phyloP scores from a whole-genome alignment of 2,329 filamentous ascomycete species.

The Septoria petroselini region DNA sequence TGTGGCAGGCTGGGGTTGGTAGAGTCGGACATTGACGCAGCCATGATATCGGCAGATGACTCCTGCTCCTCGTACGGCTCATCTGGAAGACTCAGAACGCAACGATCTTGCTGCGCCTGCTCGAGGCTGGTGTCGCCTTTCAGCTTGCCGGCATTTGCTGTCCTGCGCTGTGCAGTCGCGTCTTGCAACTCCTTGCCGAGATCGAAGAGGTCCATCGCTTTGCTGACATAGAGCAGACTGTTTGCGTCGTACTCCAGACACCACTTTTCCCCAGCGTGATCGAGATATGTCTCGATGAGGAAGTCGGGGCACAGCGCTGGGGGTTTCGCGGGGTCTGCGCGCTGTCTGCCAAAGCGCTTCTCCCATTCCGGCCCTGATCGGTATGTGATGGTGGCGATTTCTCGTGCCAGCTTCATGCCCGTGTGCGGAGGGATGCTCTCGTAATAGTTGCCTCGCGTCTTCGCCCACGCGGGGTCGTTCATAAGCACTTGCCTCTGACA shows the following conservation, averaged over 20 bases:
- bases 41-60: constrained; percentile 43
- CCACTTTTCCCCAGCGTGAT: constrained; percentile 98
- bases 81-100: constrained; percentile 78
- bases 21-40: constrained; percentile 17
- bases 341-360: constrained; percentile 80
- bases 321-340: constrained; percentile 80
- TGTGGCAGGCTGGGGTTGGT: constrained; percentile 24
- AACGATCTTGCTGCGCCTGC: constrained; percentile 49
- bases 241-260: constrained; percentile 96
- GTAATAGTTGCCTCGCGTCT: constrained; percentile 81
- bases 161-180: constrained; percentile 60
- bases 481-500: constrained; percentile 96
- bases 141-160: constrained; percentile 58
- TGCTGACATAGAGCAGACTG: constrained; percentile 91
- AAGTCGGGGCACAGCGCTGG: constrained; percentile 97
- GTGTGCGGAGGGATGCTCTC: constrained; percentile 82
- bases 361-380: constrained; percentile 97
- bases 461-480: constrained; percentile 92
- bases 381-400: constrained; percentile 98
- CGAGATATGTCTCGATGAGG: constrained; percentile 94
- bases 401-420: constrained; percentile 95
- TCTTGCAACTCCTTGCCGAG: constrained; percentile 70
- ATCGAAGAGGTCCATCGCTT: constrained; percentile 98
- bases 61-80: constrained; percentile 82
- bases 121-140: constrained; percentile 36